Base-by-base conservation (phyloP, 306 rosid genomes). In the Citrullus colocynthis region DNA sequence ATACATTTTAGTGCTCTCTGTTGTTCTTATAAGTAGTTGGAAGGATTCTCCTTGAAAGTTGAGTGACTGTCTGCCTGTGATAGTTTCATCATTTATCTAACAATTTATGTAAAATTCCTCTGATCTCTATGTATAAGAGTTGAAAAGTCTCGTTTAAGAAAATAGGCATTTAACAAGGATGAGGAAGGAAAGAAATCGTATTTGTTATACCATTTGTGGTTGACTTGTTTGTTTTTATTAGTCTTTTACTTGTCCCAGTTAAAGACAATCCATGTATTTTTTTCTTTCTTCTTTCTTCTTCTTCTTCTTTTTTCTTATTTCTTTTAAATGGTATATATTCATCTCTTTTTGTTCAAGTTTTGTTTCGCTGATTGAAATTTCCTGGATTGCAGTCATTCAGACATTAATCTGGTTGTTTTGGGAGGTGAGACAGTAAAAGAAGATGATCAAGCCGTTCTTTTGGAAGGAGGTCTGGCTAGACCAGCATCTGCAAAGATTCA, bases 381-480 rank as follows among this genome's bases (percentile, higher is more conserved):
- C 66, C 66, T 80, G 84, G 55, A 66, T 74, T 88, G 78, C 86
- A 95, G 99, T 80, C 99, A 95, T 82, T 91, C 99, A 77, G 99
- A 92, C 80, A 79, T 72, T 79, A 84, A 73, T 87, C 98, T 96
- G 76, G 97, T 80, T 79, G 97, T 87, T 78, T 81, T 96, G 86
- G 99, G 85, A 79, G 88, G 87, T 82, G 97, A 87, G 77, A 58
- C 90, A 42, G 70, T 84, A 74, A 91, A 92, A 86, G 99, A 92
- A 83, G 97, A 91, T 86, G 99, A 92, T 80, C 89, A 87, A 77
- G 85, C 97, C 78, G 87, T 86, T 84, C 86, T 91, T 81, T 85
- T 96, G 76, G 99, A 96, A 91, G 84, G 96, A 74, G 98, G 96
- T 81, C 89, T 92, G 81, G 10, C 92, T 30, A 86, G 88, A 89